Base-by-base conservation (phyloP, 805 yeast genomes). In the Metschnikowia kunwiensis region DNA sequence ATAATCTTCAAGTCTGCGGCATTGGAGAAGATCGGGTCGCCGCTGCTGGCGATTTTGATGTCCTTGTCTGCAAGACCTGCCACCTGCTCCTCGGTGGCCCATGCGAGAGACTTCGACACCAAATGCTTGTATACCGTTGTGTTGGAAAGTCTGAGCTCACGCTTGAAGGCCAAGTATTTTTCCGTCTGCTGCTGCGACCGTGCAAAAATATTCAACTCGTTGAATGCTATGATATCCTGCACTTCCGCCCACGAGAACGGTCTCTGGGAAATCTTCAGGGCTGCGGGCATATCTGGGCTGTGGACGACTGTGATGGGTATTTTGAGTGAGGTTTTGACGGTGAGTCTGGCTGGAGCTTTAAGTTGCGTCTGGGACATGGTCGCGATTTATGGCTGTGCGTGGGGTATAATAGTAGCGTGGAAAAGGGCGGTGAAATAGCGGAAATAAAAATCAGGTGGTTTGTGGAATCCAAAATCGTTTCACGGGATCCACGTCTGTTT, bases 231-330 rank as follows among this genome's bases (percentile, higher is more conserved):
- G 15, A 73, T 59, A 8, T 58, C 44, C 24, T 52, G 46, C 7
- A 69, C 61, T 29, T 69, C 66, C 7, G 53, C 52, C 80, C 83
- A 79, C 3, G 65, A 49, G 44, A 74, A 70, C 2, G 78, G 75
- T 12, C 47, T 37, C 10, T 50, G 53, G 22, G 53, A 47, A 32
- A 60, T 46, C 43, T 66, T 67, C 36, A 63, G 57, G 1, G 68
- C 54, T 12, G 57, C 45, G 10, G 71, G 71, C 71, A 66, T 65
- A 30, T 55, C 53, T 17, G 64, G 59, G 26, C 57, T 53, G 23
- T 55, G 50, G 19, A 63, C 17, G 23, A 39, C 22, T 5, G 42
- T 43, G 32, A 43, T 23, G 16, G 49, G 44, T 15, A 26, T 18
- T n/a, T 26, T 22, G 27, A 42, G 24, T 24, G 18, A 30, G 15